Evolutionary conservation across 192 early-diverging fungal species (phyloP), one percentile per base, ranked within the genome.

Genomic region (Backusella parvicylindrica): DNA sequence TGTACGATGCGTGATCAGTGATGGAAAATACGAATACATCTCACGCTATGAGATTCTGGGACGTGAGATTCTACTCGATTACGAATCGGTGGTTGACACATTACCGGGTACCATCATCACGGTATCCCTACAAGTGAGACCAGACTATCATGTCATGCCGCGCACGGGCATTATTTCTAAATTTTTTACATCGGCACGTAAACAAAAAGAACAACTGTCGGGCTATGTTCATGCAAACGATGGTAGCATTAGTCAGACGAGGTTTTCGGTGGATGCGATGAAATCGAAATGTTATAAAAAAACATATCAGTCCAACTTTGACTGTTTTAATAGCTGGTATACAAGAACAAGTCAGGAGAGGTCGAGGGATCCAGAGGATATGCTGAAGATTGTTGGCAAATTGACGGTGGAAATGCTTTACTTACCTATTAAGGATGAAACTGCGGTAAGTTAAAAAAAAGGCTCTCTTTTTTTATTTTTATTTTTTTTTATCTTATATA

Each of bases 291-390:
- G 76, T 53, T 67, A 67, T 40, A 47, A 73, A 32, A 77, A 73
- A 35, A 68, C 60, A 6, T 77, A 73, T 30, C 49, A 73, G 28
- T 56, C 76, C 13, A 72, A 60, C 16, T 77, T 77, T 47, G 76
- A 71, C 65, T 77, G 76, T 36, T 68, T 77, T 38, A 77, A 77
- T 68, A 66, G 63, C 13, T 77, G 76, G 76, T 67, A 71, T 53
- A 53, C 64, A 12, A 36, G 76, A 37, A 60, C 70, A 23, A 49
- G 50, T 8, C 60, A 36, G 41, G 70, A 73, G 35, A 49, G 60
- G 30, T 21, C 60, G 2, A 64, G 70, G 56, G 32, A 77, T 21
- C 71, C 72, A 0, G 76, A 77, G 32, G 70, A 73, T 30, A 26
- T 64, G 33, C 40, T 75, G 8, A 75, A 75, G 21, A 66, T 77